These are phyloP conservation scores for Naganishia randhawae DNA, from an alignment of 768 basidiomycete species.

Conservation along the genomic window DNA sequence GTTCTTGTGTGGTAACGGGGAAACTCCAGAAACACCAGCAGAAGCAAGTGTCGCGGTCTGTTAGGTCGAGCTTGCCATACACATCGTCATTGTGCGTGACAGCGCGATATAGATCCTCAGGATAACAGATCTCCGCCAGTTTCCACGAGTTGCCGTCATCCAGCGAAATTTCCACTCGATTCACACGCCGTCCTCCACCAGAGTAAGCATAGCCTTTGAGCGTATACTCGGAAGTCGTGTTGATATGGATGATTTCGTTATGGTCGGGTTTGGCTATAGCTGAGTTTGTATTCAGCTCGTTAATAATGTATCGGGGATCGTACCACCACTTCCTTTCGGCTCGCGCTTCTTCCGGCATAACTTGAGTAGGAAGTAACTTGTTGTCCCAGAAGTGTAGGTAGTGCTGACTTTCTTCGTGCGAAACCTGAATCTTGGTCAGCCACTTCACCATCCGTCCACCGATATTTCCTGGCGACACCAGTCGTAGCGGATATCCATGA, in stretches of 20 bases:
- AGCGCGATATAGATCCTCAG: slow-evolving; percentile 57
- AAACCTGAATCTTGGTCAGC: slow-evolving; percentile 60
- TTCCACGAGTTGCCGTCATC: slow-evolving; percentile 59
- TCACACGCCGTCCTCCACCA: slow-evolving; percentile 61
- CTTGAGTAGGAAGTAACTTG: slow-evolving; percentile 60
- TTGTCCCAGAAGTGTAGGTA: slow-evolving; percentile 58
- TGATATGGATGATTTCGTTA: slow-evolving; percentile 51
- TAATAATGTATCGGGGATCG: slow-evolving; percentile 51
- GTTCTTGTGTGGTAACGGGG: slow-evolving; percentile 48
- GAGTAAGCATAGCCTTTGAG: slow-evolving; percentile 62
- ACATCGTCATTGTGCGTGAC: slow-evolving; percentile 51
- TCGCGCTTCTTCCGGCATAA: slow-evolving; percentile 58
- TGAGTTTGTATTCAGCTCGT: slow-evolving; percentile 62
- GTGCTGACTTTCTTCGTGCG: slow-evolving; percentile 58
- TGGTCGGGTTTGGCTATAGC: slow-evolving; percentile 61
- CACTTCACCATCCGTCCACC: slow-evolving; percentile 62
- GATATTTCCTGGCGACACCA: slow-evolving; percentile 63
- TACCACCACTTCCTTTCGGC: slow-evolving; percentile 55
- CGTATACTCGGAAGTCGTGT: slow-evolving; percentile 49
- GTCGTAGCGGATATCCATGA: slow-evolving; percentile 65
- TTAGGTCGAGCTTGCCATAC: slow-evolving; percentile 58
- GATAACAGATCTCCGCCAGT: slow-evolving; percentile 55
- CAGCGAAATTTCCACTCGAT: slow-evolving; percentile 60
- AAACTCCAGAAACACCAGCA: slow-evolving; percentile 65
- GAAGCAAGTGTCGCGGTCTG: slow-evolving; percentile 57